A percentile compares a stretch with the other conserved stretches of the same genome.
Conservation (phyloP, 208 protist genomes). For the Wallacemonas collosoma region DNA sequence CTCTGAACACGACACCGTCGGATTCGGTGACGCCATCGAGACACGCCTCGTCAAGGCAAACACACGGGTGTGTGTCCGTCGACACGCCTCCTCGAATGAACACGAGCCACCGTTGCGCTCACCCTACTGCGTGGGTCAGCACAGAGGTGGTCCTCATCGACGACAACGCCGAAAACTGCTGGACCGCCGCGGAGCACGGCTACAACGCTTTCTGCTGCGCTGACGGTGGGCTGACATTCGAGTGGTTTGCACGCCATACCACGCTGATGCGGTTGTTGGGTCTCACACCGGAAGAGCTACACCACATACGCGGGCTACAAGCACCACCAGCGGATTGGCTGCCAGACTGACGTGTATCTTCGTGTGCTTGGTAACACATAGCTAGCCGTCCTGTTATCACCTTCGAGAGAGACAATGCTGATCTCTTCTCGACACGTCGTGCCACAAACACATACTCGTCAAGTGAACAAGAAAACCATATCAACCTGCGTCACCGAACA, state of each 20-base stretch:
- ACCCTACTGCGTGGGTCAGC: conserved; percentile 39
- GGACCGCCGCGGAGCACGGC: conserved; percentile 31
- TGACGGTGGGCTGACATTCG: conserved; percentile 26
- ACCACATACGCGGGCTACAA: neutral
- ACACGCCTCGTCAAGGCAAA: neutral
- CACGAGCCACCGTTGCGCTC: neutral
- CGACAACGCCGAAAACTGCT: conserved; percentile 42
- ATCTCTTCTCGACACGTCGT: no score
- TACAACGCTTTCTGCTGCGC: conserved; percentile 36
- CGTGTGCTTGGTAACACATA: no score
- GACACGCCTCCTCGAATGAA: neutral
- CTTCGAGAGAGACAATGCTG: no score
- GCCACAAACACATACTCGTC: no score
- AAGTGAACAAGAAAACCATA: no score
- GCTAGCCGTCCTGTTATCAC: no score
- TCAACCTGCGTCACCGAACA: no score
- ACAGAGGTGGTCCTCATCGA: conserved; percentile 46
- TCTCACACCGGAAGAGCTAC: conserved; percentile 24
- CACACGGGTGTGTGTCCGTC: neutral
- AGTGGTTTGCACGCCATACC: conserved; percentile 25
- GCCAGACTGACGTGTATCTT: no score
- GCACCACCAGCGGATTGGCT: neutral
- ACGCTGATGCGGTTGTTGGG: conserved; percentile 34
- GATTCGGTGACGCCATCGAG: neutral
- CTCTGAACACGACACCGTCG: neutral